A percentile compares a stretch with the other conserved stretches of the same genome.
phyloP scores from a whole-genome alignment of 805 yeast genomes.

The Kluyveromyces starmeri region DNA sequence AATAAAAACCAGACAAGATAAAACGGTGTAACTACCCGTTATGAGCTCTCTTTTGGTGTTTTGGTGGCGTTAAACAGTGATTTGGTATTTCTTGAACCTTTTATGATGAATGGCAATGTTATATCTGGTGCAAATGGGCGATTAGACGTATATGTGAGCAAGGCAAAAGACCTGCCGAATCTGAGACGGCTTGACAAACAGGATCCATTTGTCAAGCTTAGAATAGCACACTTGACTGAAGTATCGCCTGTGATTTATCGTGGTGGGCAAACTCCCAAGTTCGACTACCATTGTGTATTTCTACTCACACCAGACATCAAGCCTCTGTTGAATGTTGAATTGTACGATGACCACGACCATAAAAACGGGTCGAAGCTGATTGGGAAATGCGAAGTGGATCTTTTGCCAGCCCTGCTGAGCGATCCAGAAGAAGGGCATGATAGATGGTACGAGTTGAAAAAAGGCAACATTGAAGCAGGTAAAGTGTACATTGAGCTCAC shows the following conservation, averaged over 20 bases:
- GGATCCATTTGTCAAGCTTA: conserved; percentile 77
- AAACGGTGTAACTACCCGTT: too few relatives aligned
- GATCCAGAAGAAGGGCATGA: conserved; percentile 71
- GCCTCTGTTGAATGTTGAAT: conserved; percentile 58
- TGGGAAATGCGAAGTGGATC: conserved; percentile 73
- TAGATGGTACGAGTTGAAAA: conserved; percentile 67
- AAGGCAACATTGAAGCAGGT: conserved; percentile 67
- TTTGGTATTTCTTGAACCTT: too few relatives aligned
- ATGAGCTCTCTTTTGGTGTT: too few relatives aligned
- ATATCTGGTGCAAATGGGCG: conserved; percentile 33
- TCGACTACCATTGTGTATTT: conserved; percentile 72
- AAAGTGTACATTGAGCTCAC: conserved; percentile 86
- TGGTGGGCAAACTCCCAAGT: conserved; percentile 91
- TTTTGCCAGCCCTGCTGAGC: conserved; percentile 60
- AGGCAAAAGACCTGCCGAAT: conserved; percentile 83
- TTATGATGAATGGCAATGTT: conserved; percentile 4
- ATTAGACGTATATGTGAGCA: conserved; percentile 64
- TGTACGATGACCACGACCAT: conserved; percentile 63
- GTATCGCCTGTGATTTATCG: conserved; percentile 69
- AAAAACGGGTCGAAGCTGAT: conserved; percentile 81
- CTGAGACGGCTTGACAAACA: conserved; percentile 83
- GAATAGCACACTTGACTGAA: conserved; percentile 75
- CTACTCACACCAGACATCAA: conserved; percentile 54
- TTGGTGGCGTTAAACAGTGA: too few relatives aligned
- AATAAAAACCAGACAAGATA: too few relatives aligned